Evolutionary conservation across 2,329 filamentous ascomycete species (phyloP), one percentile per base, ranked within the genome.

Genomic region (Neonectria ditissima): DNA sequence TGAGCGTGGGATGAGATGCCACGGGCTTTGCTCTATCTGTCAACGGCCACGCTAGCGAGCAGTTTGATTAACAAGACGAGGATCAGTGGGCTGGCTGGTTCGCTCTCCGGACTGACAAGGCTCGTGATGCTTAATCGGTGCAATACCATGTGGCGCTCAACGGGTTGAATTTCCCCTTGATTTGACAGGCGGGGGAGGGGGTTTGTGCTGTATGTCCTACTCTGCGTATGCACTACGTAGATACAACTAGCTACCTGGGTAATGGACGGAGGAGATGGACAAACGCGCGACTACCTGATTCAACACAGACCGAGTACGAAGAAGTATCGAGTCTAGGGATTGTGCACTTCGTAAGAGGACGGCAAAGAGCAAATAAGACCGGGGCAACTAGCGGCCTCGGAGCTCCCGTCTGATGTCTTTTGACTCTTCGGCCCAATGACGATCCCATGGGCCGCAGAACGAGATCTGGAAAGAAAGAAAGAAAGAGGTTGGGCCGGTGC

Each of bases 51-150:
- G 37, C 39, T 20, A 18, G 56, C 30, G 30, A 26, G 26, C 41
- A 48, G 54, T 63, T 63, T 63, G 55, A 63, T 63, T 52, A 62
- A 52, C 34, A 34, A 45, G 55, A 43, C 55, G 44, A 50, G 60
- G 60, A 59, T 55, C 60, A 63, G 44, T 63, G 60, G 60, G 22
- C 39, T 51, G 24, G 16, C 47, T 51, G 24, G 16, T 41, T 56
- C 39, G 32, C 47, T 51, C 39, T 30, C 57, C 26, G 26, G 44
- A 50, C 59, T 34, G 51, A 50, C 54, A 24, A 34, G 39, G 41
- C 32, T 50, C 55, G 48, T 41, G 41, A 55, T 48, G 53, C 45
- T 28, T n/a, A 37, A 44, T 32, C 28, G 51, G 52, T 34, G 22
- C 30, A 14, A n/a, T 34, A 24, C 30, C 8, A 37, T 62, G 59